phyloP scores from a whole-genome alignment of 208 protist genomes.

The Angomonas desouzai region DNA sequence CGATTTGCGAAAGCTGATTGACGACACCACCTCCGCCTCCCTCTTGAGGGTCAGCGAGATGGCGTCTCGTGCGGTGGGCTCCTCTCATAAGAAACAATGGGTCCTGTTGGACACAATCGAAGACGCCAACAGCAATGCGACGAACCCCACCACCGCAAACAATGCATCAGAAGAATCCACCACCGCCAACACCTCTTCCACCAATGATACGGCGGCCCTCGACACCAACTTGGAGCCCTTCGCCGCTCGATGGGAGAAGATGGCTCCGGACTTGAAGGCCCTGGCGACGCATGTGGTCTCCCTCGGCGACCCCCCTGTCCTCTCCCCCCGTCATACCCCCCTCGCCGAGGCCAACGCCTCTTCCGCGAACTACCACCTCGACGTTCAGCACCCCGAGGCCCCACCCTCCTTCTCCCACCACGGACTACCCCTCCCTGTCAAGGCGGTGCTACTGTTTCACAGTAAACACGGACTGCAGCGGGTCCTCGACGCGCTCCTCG shows the following conservation, averaged over 20 bases:
- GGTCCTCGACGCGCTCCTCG: constrained; percentile 3
- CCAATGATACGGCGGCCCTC: neutral
- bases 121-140: too few species aligned
- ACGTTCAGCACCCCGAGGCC: neutral
- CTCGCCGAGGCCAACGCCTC: neutral
- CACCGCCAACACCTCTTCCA: neutral
- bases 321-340: neutral
- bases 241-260: constrained; percentile 16
- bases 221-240: constrained; percentile 11
- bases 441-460: constrained; percentile 2
- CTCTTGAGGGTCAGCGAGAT: constrained; percentile 14
- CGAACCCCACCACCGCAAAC: too few species aligned
- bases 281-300: neutral
- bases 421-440: neutral
- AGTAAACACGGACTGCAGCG: constrained; percentile 1
- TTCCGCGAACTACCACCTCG: neutral
- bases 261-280: neutral
- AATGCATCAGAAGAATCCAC: neutral
- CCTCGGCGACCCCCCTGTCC: neutral
- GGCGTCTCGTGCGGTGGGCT: constrained; percentile 10
- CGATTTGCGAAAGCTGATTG: constrained; percentile 19
- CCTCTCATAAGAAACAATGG: neutral
- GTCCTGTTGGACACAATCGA: neutral
- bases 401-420: neutral
- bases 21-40: constrained; percentile 11